phyloP scores from a whole-genome alignment of 2,329 filamentous ascomycete genomes.

The Hypoxylon sp. region DNA sequence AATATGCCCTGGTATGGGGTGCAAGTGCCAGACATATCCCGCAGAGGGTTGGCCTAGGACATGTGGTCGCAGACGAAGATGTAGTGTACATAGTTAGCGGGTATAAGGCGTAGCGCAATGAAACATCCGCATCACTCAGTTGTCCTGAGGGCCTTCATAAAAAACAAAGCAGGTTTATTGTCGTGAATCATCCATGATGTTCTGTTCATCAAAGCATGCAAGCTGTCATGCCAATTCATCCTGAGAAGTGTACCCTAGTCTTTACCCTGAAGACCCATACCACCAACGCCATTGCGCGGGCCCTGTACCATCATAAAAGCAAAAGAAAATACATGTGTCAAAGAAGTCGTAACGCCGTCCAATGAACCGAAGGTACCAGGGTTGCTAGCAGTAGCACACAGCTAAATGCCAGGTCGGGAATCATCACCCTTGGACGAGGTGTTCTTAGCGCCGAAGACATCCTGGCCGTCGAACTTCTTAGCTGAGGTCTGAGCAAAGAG shows the following conservation, averaged over 20 bases:
- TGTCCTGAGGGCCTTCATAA: not conserved
- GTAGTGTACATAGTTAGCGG: conserved; percentile 76
- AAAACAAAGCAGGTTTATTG: conserved; percentile 20
- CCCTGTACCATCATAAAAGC: conserved; percentile 18
- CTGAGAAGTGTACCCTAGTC: conserved; percentile 2
- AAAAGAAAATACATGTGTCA: conserved; percentile 14
- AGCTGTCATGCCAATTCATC: conserved; percentile 29
- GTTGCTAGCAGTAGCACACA: not conserved
- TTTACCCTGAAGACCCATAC: conserved; percentile 23
- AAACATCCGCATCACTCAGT: conserved; percentile 7
- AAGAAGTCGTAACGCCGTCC: conserved; percentile 21
- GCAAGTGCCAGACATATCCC: conserved; percentile 95
- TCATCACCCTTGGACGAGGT: conserved; percentile 18
- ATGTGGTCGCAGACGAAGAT: conserved; percentile 80
- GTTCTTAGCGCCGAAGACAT: conserved; percentile 55
- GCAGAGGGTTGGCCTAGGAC: conserved; percentile 88
- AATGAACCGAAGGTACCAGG: conserved; percentile 17
- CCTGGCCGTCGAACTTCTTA: conserved; percentile 70
- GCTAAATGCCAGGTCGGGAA: conserved; percentile 12
- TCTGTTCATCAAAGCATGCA: conserved; percentile 45
- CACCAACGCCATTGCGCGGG: conserved; percentile 45
- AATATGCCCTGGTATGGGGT: conserved; percentile 98
- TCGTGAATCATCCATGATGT: conserved; percentile 46
- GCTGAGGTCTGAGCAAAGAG: conserved; percentile 75
- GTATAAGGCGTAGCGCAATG: conserved; percentile 67